phyloP scores from a whole-genome alignment of 768 basidiomycete genomes.

The Calocera cornea region DNA sequence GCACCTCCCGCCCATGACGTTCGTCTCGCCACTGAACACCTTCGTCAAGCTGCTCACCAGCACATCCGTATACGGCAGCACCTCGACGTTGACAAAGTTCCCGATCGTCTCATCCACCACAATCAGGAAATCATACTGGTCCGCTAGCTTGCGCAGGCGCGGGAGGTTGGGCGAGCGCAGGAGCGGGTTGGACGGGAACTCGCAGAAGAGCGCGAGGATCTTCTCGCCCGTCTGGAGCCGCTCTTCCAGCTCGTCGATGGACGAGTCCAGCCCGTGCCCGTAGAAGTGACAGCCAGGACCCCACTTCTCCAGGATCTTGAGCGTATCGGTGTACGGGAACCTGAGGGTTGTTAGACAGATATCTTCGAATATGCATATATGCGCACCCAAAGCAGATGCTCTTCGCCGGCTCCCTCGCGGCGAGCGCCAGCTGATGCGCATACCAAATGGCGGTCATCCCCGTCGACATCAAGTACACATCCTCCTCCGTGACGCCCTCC shows the following conservation, averaged over 20 bases:
- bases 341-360: constrained; percentile 28
- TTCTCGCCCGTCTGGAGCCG: constrained; percentile 32
- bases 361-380: background rate
- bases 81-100: constrained; percentile 86
- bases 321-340: constrained; percentile 89
- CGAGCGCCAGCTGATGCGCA: constrained; percentile 58
- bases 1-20: constrained; percentile 96
- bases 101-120: constrained; percentile 92
- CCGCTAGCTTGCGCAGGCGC: constrained; percentile 62
- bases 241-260: constrained; percentile 56
- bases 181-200: constrained; percentile 93
- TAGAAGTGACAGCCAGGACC: constrained; percentile 86
- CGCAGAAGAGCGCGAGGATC: constrained; percentile 70
- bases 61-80: constrained; percentile 73
- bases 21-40: constrained; percentile 85
- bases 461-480: constrained; percentile 74
- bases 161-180: constrained; percentile 70
- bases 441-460: constrained; percentile 96
- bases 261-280: constrained; percentile 61
- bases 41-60: constrained; percentile 87
- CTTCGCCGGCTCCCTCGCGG: constrained; percentile 46
- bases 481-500: constrained; percentile 57
- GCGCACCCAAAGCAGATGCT: constrained; percentile 89
- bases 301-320: constrained; percentile 91
- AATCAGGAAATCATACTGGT: constrained; percentile 76